Evolutionary conservation across 106 monocot genomes (phyloP).

Genomic region (Iris macrosiphon): DNA sequence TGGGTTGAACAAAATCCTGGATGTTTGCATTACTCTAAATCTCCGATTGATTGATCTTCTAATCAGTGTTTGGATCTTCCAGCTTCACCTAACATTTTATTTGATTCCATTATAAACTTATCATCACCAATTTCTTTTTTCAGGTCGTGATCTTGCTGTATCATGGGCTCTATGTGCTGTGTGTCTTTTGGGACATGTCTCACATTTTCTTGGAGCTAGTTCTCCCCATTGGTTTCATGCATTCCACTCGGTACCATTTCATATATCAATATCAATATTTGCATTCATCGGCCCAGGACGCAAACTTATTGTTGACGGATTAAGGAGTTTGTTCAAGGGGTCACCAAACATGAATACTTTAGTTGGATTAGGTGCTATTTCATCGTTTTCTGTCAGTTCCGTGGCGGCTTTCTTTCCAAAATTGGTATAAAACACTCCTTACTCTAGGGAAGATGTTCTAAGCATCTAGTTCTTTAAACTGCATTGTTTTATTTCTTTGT

Average conservation of each 20-base stretch:
- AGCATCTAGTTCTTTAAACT: too few relatives aligned
- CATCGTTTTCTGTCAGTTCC: conserved; percentile 90
- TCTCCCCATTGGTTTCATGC: conserved; percentile 72
- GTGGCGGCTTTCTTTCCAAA: conserved; percentile 77
- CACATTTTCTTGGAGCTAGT: conserved; percentile 68
- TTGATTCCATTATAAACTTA: background rate
- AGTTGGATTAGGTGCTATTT: conserved; percentile 97
- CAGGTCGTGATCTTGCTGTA: conserved; percentile 91
- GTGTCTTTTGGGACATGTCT: conserved; percentile 78
- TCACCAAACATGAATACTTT: conserved; percentile 98
- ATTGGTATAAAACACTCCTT: conserved; percentile 47
- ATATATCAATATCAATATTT: conserved; percentile 83
- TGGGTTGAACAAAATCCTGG: background rate
- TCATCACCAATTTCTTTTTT: background rate
- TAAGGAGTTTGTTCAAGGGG: conserved; percentile 66
- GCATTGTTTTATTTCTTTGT: too few relatives aligned
- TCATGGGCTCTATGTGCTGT: conserved; percentile 99
- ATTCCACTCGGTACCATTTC: conserved; percentile 76
- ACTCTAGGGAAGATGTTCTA: too few relatives aligned
- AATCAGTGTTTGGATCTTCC: background rate
- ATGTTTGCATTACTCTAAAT: background rate
- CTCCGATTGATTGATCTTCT: background rate
- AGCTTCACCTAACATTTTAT: background rate
- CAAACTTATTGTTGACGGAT: conserved; percentile 80
- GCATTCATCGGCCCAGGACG: conserved; percentile 87